Percentiles rank a stretch among this genome's conserved stretches.
Evolutionary conservation across 805 yeast species (phyloP).

Genomic region (Candida takata): DNA sequence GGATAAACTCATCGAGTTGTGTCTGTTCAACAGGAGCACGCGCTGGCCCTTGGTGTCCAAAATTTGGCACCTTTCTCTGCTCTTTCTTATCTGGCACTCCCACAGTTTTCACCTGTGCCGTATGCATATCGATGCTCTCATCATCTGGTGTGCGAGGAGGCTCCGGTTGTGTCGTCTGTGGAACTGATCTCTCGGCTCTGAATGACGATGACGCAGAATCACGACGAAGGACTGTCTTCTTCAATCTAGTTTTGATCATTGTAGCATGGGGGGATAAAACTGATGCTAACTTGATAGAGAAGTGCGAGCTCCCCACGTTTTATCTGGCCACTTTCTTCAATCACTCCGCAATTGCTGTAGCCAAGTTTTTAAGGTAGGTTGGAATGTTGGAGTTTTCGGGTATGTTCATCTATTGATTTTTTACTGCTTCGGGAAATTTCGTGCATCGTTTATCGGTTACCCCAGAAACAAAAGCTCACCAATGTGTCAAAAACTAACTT

Average conservation of each 20-base stretch:
- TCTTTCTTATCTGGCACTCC: background rate
- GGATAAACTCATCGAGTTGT: constrained; percentile 12
- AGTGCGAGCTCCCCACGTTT: too few species aligned
- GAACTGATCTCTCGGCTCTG: background rate
- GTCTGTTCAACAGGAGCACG: background rate
- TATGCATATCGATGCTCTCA: constrained; percentile 3
- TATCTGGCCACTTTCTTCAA: too few species aligned
- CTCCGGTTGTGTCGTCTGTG: background rate
- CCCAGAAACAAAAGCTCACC: too few species aligned
- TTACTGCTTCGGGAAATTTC: too few species aligned
- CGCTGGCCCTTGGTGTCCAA: background rate
- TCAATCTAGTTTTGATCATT: constrained; percentile 3
- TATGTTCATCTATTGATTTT: too few species aligned
- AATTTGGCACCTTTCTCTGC: background rate
- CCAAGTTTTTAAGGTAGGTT: too few species aligned
- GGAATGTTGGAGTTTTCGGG: too few species aligned
- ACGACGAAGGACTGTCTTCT: constrained; percentile 4
- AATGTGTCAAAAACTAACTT: too few species aligned
- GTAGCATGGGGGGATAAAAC: too few species aligned
- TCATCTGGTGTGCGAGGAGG: constrained; percentile 6
- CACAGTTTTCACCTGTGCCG: constrained; percentile 1
- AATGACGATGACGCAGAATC: constrained; percentile 2
- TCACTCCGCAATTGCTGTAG: too few species aligned
- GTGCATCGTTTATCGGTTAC: too few species aligned
- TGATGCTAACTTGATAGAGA: too few species aligned